Percentiles rank a stretch among this genome's conserved stretches.
These are phyloP conservation scores for Ustilago bromivora DNA, from an alignment of 1,284 basidiomycete genomes.

Conservation along the genomic window DNA sequence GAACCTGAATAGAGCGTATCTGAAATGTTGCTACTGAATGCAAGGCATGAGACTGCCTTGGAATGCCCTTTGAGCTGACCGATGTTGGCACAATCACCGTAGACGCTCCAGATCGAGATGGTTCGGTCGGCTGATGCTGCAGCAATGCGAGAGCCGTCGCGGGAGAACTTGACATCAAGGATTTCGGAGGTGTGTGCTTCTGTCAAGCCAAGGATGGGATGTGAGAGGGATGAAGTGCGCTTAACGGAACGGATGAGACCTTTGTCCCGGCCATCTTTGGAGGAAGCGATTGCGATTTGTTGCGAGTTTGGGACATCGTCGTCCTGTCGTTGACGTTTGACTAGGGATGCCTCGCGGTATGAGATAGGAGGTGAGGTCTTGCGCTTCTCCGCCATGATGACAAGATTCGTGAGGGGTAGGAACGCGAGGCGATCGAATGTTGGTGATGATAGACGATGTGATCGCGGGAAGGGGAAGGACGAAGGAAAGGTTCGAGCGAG, in stretches of 20 bases:
- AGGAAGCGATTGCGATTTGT: constrained; percentile 57
- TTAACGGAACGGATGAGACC: constrained; percentile 57
- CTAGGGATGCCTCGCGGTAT: constrained; percentile 44
- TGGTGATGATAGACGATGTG: neutral
- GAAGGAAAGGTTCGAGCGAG: constrained; percentile 9
- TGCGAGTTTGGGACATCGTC: constrained; percentile 23
- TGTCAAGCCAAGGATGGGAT: constrained; percentile 62
- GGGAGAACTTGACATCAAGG: constrained; percentile 63
- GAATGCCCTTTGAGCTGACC: constrained; percentile 64
- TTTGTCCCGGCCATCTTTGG: constrained; percentile 55
- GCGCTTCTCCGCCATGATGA: constrained; percentile 64
- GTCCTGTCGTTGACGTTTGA: constrained; percentile 60
- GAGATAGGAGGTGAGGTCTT: constrained; percentile 56
- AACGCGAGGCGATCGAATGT: neutral
- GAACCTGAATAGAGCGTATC: constrained; percentile 63
- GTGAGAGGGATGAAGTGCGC: constrained; percentile 55
- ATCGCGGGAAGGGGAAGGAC: neutral
- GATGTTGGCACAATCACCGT: constrained; percentile 63
- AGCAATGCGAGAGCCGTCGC: constrained; percentile 61
- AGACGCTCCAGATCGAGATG: constrained; percentile 68
- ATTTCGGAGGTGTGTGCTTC: constrained; percentile 65
- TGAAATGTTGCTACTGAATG: constrained; percentile 49
- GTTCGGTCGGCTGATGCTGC: constrained; percentile 62
- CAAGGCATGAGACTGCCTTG: constrained; percentile 63
- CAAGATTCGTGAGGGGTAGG: neutral